Base-by-base conservation (phyloP, 1,284 basidiomycete species). In the Apiotrichum sp. region DNA sequence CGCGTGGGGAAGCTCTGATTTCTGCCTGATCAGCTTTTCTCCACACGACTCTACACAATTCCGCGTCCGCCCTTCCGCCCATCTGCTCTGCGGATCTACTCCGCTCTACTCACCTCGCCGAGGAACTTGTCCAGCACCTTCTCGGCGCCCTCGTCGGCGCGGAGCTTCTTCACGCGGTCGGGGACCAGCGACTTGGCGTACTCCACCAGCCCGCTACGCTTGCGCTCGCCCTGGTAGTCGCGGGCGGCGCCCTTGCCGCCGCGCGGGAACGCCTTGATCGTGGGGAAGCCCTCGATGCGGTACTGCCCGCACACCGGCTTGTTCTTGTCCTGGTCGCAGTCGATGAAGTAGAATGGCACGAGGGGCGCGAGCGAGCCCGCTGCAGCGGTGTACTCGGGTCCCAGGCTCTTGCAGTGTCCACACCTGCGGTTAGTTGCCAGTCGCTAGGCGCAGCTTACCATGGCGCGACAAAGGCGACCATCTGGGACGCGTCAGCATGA, bases 211-310 rank as follows among this genome's bases (percentile, higher is more conserved):
- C 83, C 83, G 50, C 80, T 84, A 1, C 86, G 83, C 38, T 84
- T 86, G 50, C 93, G 83, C 61, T 92, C 85, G 36, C 82, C 81
- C 2, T 87, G 81, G 70, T 88, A 96, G 51, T 82, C 79, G 62
- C 87, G 81, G 0, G 89, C 81, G 3, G 83, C 77, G 1, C 84
- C 73, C 57, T 84, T 80, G 22, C 76, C 79, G 10, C 88, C 90
- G 44, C 84, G 80, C 11, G 90, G 88, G 77, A 86, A 93, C 6
- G 89, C 77, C 83, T 88, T 97, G 73, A 93, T 80, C 3, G 93
- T 96, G 1, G 93, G 93, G 81, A 93, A 97, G 2, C 93, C 93
- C 76, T 92, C 81, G 22, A 96, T 82, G n/a, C 84, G 83, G 80
- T 88, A 88, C 60, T 90, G 84, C 0, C 83, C 83, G 69, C 93